These are phyloP conservation scores for Moricandia arvensis DNA, from an alignment of 345 rosid species.

Conservation along the genomic window DNA sequence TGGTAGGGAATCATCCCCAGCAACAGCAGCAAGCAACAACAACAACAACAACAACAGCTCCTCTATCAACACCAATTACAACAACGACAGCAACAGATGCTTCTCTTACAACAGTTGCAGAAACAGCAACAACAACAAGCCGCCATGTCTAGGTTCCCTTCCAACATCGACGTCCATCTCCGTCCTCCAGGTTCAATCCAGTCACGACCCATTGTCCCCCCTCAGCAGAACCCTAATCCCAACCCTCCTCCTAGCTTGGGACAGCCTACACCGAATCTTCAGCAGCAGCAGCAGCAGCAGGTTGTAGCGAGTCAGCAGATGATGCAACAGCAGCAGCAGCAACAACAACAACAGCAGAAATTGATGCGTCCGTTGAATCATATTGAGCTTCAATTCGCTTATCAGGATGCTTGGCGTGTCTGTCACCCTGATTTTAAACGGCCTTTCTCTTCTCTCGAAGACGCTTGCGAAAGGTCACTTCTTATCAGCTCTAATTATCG, in stretches of 20 bases:
- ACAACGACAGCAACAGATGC: slow-evolving; percentile 44
- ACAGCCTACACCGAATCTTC: slow-evolving; percentile 34
- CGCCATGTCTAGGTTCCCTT: slow-evolving; percentile 89
- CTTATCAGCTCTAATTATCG: neutral
- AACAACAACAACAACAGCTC: neutral
- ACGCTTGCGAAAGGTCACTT: slow-evolving; percentile 84
- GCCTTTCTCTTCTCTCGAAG: slow-evolving; percentile 88
- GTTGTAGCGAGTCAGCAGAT: slow-evolving; percentile 30
- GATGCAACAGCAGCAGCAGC: slow-evolving; percentile 35
- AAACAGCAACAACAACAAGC: slow-evolving; percentile 68
- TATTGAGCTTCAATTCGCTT: slow-evolving; percentile 86
- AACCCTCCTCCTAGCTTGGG: slow-evolving; percentile 38
- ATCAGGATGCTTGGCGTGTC: slow-evolving; percentile 96
- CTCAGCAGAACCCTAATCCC: slow-evolving; percentile 41
- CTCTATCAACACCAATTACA: slow-evolving; percentile 39
- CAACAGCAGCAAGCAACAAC: slow-evolving; percentile 20
- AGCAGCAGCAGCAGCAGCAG: slow-evolving; percentile 33
- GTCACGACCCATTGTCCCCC: slow-evolving; percentile 54
- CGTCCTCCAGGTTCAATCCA: slow-evolving; percentile 63
- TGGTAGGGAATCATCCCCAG: slow-evolving; percentile 24
- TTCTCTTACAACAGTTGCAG: slow-evolving; percentile 43
- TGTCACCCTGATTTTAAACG: slow-evolving; percentile 92
- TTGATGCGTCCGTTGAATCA: slow-evolving; percentile 68
- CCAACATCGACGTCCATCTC: slow-evolving; percentile 87
- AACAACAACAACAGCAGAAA: slow-evolving; percentile 53